Base-by-base conservation (phyloP, 2,329 filamentous ascomycete species). In the Aureobasidium vineae region DNA sequence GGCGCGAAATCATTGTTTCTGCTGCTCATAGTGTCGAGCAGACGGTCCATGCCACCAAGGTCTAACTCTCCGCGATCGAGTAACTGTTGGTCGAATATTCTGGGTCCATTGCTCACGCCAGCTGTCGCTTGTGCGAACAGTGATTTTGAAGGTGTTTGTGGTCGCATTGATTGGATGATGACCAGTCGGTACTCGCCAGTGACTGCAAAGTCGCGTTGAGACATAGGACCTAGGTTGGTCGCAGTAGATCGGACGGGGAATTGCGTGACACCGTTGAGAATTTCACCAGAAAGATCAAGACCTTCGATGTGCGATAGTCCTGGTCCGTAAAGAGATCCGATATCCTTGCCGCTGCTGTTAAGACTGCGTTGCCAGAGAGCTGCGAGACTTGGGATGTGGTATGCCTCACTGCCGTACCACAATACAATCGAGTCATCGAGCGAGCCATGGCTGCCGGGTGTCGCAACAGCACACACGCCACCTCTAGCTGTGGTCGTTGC, bases 21-120 rank as follows among this genome's bases (percentile, higher is more conserved):
- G 23, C 65, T 70, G 59, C 66, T 41, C 74, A 78, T 77, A 47
- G 68, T 70, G 54, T 77, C 76, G 26, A 83, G 76, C 69, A 82
- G 70, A 57, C 80, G 74, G 66, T 82, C 78, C 76, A 83, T 79
- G 10, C 80, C 80, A 38, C 78, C 79, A 19, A 83, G 71, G 68
- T 82, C 81, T 10, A 83, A 77, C 66, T 80, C 78, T 23, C 79
- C 79, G 13, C 75, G 73, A 49, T 77, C 75, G 10, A 83, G 75
- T 65, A 82, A 74, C 1, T 75, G 73, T 70, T 79, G 78, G 65
- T 83, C 81, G n/a, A 57, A 49, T n/a, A 53, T 28, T 33, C 31
- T 26, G 13, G 38, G 19, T 19, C 41, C 47, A 4, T 41, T 53
- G 19, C 43, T n/a, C 19, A 36, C 23, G n/a, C 68, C 69, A 5